Evolutionary conservation across 2,329 filamentous ascomycete species (phyloP).

Genomic region (Beauveria scarabaeidicola): DNA sequence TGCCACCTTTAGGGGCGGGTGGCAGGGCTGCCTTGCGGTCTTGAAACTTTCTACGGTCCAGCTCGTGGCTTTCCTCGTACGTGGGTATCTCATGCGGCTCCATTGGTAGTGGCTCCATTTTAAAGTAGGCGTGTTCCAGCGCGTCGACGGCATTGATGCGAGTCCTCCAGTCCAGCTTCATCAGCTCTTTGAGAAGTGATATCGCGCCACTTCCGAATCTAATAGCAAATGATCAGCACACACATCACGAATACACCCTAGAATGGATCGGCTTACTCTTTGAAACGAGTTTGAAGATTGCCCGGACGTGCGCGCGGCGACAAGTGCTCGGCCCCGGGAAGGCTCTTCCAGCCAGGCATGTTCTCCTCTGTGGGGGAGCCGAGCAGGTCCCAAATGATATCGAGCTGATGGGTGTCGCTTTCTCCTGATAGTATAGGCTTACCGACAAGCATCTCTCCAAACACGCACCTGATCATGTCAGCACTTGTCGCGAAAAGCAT

Average conservation of each 20-base stretch:
- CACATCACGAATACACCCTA: not conserved
- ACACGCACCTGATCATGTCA: conserved; percentile 64
- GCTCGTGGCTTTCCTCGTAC: conserved; percentile 91
- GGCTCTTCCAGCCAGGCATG: conserved; percentile 82
- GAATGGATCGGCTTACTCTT: conserved; percentile 46
- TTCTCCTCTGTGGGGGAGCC: conserved; percentile 81
- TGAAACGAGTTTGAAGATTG: conserved; percentile 66
- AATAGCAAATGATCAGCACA: conserved; percentile 15
- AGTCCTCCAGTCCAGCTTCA: conserved; percentile 81
- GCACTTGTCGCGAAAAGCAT: not conserved
- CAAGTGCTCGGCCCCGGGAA: conserved; percentile 74
- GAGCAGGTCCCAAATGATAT: conserved; percentile 88
- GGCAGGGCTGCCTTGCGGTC: conserved; percentile 77
- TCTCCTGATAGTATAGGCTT: conserved; percentile 89
- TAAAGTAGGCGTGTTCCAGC: conserved; percentile 86
- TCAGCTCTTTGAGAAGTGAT: conserved; percentile 69
- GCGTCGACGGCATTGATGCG: conserved; percentile 93
- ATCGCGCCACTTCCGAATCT: conserved; percentile 64
- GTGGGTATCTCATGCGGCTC: conserved; percentile 78
- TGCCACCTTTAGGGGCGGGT: conserved; percentile 84
- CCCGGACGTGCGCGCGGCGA: conserved; percentile 53
- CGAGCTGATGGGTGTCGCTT: conserved; percentile 80
- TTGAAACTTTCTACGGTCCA: conserved; percentile 88
- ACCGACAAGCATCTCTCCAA: conserved; percentile 92
- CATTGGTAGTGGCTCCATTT: conserved; percentile 66